phyloP scores from a whole-genome alignment of 1,139 yeast species.

The Diutina ranongensis region DNA sequence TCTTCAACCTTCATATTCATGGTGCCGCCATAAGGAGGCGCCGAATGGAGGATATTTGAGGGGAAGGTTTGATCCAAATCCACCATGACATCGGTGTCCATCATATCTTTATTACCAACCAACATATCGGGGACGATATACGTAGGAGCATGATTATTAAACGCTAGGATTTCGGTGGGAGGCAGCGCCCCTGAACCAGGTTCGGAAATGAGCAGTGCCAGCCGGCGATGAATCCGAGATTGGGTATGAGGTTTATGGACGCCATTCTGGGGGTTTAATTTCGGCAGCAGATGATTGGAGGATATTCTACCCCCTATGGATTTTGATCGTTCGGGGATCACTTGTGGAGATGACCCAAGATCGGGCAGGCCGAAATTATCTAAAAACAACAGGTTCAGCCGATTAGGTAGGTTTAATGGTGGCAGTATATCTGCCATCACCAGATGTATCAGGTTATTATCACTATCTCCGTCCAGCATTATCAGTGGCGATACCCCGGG shows the following conservation, averaged over 20 bases:
- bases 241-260: not conserved
- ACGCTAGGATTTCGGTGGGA: not conserved
- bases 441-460: conserved; percentile 5
- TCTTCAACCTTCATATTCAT: not conserved
- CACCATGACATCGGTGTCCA: not conserved
- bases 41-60: not conserved
- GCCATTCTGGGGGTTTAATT: not conserved
- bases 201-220: conserved; percentile 5
- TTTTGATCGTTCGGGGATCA: not conserved
- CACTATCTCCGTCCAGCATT: not conserved
- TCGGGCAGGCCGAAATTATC: not conserved
- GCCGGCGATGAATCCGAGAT: not conserved
- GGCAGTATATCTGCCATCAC: conserved; percentile 1
- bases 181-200: not conserved
- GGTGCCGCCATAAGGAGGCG: not conserved
- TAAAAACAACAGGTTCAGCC: conserved; percentile 4
- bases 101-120: not conserved
- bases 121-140: conserved; percentile 1
- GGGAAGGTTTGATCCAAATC: not conserved
- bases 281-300: conserved; percentile 1
- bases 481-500: not conserved
- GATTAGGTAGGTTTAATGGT: not conserved
- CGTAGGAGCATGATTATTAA: not conserved
- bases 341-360: not conserved
- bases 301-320: not conserved